Evolutionary conservation across 176 grass and related monocot species (phyloP).

Genomic region (Metroxylon sagu): DNA sequence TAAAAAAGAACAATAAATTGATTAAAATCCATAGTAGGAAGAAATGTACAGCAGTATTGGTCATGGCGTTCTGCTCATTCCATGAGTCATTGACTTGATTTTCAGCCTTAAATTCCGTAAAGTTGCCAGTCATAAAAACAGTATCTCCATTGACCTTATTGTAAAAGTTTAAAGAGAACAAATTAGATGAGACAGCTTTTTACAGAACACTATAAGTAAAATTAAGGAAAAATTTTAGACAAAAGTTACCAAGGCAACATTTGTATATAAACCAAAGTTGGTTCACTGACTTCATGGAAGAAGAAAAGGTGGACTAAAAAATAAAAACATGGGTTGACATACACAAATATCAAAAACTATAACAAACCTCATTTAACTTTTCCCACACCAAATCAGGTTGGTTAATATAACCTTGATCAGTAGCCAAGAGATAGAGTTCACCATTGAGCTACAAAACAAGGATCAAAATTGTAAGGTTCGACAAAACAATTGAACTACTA

Average conservation of each 20-base stretch:
- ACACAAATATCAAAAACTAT: background rate
- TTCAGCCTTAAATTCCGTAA: background rate
- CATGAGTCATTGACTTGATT: no score
- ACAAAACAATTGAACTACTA: no score
- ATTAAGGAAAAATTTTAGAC: constrained; percentile 1
- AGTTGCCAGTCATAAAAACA: background rate
- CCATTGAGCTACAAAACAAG: background rate
- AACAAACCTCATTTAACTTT: constrained; percentile 90
- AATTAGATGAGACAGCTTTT: no score
- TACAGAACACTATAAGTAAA: background rate
- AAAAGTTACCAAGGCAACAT: background rate
- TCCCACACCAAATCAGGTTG: constrained; percentile 99
- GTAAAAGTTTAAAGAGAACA: constrained; percentile 8
- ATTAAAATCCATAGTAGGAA: no score
- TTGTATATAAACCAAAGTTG: no score
- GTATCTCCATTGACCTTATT: background rate
- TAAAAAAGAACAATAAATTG: no score
- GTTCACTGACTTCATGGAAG: no score
- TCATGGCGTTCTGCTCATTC: no score
- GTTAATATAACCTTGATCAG: constrained; percentile 91
- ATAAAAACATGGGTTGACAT: no score
- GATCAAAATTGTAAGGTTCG: no score
- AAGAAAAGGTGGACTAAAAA: background rate
- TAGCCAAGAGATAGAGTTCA: background rate
- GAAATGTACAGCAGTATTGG: no score